Evolutionary conservation across 305 asterid species (phyloP), one percentile per base, ranked within the genome.

Genomic region (Fraxinus dipetala): DNA sequence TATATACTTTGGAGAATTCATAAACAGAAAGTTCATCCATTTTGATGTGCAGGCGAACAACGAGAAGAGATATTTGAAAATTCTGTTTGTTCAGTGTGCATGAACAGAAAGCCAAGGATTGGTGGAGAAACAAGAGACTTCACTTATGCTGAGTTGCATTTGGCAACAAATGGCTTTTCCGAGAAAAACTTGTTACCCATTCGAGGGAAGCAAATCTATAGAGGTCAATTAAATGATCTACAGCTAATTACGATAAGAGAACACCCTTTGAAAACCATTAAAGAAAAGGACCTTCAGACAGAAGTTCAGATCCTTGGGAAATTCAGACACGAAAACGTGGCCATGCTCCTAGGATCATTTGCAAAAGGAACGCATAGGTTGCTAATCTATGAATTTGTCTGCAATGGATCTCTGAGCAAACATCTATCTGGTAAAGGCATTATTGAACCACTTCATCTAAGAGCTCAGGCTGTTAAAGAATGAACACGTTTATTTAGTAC

Each of bases 321-420:
- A 4, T 36, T 86, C 5, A 82, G 85, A 51, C 94, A 92, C 34
- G 83, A 90, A 35, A 87, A 90, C 38, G 90, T 92, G 69, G 85
- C 90, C 54, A 83, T 78, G 83, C 86, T 92, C 54, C 7, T 92
- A 48, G 96, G 96, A 51, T 87, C 87, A 4, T 90, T 93, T 65
- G 85, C 83, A 6, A 88, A 84, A 83, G 92, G 90, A 8, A 74
- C 82, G 18, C 86, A 48, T 6, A 83, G 87, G 83, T 83, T 86
- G 32, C 89, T 92, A 9, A 88, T 92, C 18, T 92, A 89, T 31
- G 93, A 92, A 65, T 86, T 82, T 35, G 78, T 87, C 40, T 89
- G 96, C 83, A 87, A 92, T 1, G 90, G 87, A 4, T 89, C 94
- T 1, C 86, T 92, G 4, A 81, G 83, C 86, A 78, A 54, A 69